Conservation (phyloP, 306 rosid genomes). For the Trifolium subterraneum region DNA sequence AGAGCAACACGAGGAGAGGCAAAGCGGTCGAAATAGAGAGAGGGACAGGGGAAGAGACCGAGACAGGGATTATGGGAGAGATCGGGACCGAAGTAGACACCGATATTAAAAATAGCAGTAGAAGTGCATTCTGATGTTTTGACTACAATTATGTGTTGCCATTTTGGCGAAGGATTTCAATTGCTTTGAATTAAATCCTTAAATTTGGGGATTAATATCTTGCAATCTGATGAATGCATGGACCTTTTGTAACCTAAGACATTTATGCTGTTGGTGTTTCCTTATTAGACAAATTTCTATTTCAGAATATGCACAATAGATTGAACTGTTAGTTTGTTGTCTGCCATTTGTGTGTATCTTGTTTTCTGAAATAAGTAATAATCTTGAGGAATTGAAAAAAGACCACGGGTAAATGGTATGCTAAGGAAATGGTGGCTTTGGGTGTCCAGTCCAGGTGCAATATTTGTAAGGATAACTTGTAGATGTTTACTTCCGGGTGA, state of each 20-base stretch:
- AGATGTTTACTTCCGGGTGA: not conserved
- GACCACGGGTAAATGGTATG: too few relatives aligned
- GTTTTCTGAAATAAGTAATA: not conserved
- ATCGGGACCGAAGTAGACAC: slow-evolving; percentile 67
- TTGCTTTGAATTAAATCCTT: slow-evolving; percentile 40
- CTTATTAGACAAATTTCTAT: slow-evolving; percentile 11
- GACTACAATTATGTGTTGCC: slow-evolving; percentile 32
- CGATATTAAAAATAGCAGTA: slow-evolving; percentile 54
- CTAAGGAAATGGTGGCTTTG: not conserved
- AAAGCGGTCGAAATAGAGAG: slow-evolving; percentile 71
- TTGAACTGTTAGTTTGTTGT: slow-evolving; percentile 16
- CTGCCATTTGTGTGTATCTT: not conserved
- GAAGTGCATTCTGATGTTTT: slow-evolving; percentile 33
- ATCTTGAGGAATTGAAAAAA: not conserved
- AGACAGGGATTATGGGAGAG: slow-evolving; percentile 80
- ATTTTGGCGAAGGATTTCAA: slow-evolving; percentile 33
- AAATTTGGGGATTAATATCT: slow-evolving; percentile 33
- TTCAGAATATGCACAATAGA: slow-evolving; percentile 30
- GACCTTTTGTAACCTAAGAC: slow-evolving; percentile 32
- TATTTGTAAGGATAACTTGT: not conserved
- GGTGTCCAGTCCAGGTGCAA: not conserved
- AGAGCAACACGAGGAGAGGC: slow-evolving; percentile 76
- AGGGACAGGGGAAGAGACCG: slow-evolving; percentile 81
- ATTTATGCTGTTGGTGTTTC: slow-evolving; percentile 29
- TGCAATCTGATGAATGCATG: slow-evolving; percentile 41